Percentiles rank a stretch among this genome's conserved stretches.
These are phyloP conservation scores for Brassica incana DNA, from an alignment of 345 rosid species.

Conservation along the genomic window DNA sequence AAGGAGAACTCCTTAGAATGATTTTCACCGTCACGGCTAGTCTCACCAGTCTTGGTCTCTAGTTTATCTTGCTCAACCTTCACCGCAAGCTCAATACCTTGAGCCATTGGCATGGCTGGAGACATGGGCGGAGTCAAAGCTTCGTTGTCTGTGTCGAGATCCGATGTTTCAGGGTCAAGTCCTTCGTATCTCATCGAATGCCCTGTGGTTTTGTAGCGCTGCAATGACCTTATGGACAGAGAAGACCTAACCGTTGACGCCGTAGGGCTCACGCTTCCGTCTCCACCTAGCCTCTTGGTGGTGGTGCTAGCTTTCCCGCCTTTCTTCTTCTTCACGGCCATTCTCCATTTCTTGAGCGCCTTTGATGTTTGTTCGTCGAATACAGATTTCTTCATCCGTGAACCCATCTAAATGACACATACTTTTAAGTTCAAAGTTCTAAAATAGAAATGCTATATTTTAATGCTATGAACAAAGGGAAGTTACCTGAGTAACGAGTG, in stretches of 20 bases:
- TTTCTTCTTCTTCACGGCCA: constrained; percentile 65
- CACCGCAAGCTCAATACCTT: constrained; percentile 39
- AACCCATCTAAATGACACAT: constrained; percentile 67
- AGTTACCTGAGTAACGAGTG: constrained; percentile 91
- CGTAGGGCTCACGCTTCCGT: constrained; percentile 42
- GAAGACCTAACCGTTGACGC: constrained; percentile 41
- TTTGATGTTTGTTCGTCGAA: constrained; percentile 92
- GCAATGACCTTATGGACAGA: constrained; percentile 45
- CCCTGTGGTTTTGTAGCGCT: constrained; percentile 76
- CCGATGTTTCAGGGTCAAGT: constrained; percentile 54
- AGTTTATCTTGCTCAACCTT: constrained; percentile 43
- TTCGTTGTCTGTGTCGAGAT: constrained; percentile 57
- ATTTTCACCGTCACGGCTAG: constrained; percentile 34
- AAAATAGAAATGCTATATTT: not conserved
- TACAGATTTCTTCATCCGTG: constrained; percentile 79
- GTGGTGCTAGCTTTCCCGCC: constrained; percentile 46
- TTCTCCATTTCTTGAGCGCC: constrained; percentile 91
- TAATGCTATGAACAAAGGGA: not conserved
- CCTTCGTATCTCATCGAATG: constrained; percentile 64
- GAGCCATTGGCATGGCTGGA: constrained; percentile 18
- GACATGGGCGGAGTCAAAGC: constrained; percentile 58
- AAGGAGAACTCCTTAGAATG: constrained; percentile 69
- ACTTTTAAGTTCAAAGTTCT: not conserved
- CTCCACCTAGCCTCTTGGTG: constrained; percentile 51
- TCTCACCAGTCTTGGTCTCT: constrained; percentile 37